Conservation (phyloP, 805 yeast species). For the Groenewaldozyma salmanticensis region DNA sequence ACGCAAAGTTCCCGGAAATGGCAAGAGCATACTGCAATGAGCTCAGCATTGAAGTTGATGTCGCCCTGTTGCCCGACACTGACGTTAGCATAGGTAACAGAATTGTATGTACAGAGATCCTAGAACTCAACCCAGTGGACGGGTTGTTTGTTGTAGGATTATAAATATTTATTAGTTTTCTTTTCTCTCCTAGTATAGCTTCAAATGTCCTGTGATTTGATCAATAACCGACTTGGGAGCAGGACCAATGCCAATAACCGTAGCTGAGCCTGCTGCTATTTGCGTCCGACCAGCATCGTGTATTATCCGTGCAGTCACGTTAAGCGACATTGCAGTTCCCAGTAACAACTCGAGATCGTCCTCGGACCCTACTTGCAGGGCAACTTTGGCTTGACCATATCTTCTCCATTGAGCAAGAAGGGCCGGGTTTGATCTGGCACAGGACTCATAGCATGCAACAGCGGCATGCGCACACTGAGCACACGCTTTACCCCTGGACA, state of each 20-base stretch:
- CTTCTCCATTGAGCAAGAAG: conserved; percentile 68
- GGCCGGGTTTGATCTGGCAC: conserved; percentile 48
- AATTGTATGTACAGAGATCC: conserved; percentile 36
- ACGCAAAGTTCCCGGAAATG: conserved; percentile 21
- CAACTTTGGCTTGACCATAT: conserved; percentile 88
- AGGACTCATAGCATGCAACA: conserved; percentile 63
- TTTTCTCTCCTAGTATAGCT: conserved; percentile 37
- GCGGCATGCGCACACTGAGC: conserved; percentile 99
- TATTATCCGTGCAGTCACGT: conserved; percentile 69
- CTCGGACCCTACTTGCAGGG: conserved; percentile 52
- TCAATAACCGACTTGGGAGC: conserved; percentile 77
- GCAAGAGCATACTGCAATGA: conserved; percentile 41
- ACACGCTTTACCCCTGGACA: conserved; percentile 93
- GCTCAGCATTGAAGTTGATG: conserved; percentile 38
- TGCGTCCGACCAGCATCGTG: conserved; percentile 98
- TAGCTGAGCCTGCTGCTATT: conserved; percentile 90
- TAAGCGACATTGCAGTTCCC: conserved; percentile 71
- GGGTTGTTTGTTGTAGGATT: conserved; percentile 33
- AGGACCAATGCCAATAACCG: conserved; percentile 96
- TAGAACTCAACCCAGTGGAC: conserved; percentile 33
- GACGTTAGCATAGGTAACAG: conserved; percentile 35
- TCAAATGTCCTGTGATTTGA: conserved; percentile 69
- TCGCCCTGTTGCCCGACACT: conserved; percentile 22
- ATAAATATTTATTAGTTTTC: conserved; percentile 7
- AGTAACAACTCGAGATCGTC: conserved; percentile 62